Evolutionary conservation across 768 basidiomycete species (phyloP).

Genomic region (Kwoniella sp.): DNA sequence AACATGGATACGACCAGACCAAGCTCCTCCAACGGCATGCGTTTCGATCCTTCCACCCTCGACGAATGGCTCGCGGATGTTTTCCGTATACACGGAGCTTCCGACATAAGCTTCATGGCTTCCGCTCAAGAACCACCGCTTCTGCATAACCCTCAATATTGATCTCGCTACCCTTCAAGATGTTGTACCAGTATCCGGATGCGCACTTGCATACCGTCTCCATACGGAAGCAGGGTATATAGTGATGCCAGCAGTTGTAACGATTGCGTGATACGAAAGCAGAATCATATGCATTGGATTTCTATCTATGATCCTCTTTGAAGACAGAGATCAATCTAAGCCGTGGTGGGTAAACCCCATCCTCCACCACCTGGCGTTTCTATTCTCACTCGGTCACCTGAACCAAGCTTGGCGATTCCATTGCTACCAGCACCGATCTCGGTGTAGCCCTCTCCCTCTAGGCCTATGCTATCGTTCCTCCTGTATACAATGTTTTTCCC

Average conservation of each 20-base stretch:
- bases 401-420: constrained; percentile 32
- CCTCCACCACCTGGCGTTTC: constrained; percentile 46
- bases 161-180: not conserved
- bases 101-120: constrained; percentile 7
- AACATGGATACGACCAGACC: constrained; percentile 6
- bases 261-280: not conserved
- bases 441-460: constrained; percentile 12
- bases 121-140: not conserved
- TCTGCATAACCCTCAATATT: not conserved
- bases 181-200: not conserved
- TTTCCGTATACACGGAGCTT: constrained; percentile 15
- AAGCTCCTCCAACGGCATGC: not conserved
- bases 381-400: constrained; percentile 38
- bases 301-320: too few species aligned
- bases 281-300: too few species aligned
- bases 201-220: too few species aligned
- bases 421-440: constrained; percentile 34
- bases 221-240: too few species aligned
- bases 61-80: constrained; percentile 25
- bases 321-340: too few species aligned
- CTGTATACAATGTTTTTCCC: constrained; percentile 22
- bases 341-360: constrained; percentile 23
- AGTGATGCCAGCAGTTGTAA: not conserved
- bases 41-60: constrained; percentile 19
- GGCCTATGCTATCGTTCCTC: constrained; percentile 22